Evolutionary conservation across 2,329 filamentous ascomycete species (phyloP).

Genomic region (Phyllosticta paracitricarpa): DNA sequence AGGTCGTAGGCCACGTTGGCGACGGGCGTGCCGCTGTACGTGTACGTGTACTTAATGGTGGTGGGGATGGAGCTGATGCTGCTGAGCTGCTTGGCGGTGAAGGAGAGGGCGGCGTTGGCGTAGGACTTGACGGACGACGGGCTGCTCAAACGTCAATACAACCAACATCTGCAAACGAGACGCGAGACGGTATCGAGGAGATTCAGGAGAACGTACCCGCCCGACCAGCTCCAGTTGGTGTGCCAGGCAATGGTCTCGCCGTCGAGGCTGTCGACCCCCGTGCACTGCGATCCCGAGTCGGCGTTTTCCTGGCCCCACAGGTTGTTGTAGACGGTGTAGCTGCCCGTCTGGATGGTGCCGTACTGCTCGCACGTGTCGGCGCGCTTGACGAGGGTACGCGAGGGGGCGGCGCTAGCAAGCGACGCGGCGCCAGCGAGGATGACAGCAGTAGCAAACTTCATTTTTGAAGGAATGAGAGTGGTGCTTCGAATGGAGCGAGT

Average conservation of each 20-base stretch:
- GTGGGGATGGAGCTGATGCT: slow-evolving; percentile 34
- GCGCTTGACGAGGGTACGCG: slow-evolving; percentile 13
- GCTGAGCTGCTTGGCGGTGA: slow-evolving; percentile 23
- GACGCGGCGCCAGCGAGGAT: slow-evolving; percentile 20
- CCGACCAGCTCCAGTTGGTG: slow-evolving; percentile 34
- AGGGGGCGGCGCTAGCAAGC: slow-evolving; percentile 20
- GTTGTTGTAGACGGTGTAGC: slow-evolving; percentile 30
- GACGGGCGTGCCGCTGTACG: slow-evolving; percentile 34
- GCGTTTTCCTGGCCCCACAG: slow-evolving; percentile 35
- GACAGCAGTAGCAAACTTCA: slow-evolving; percentile 21
- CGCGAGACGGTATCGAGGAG: no score
- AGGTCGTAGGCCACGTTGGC: slow-evolving; percentile 54
- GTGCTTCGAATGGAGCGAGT: neutral
- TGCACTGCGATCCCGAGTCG: slow-evolving; percentile 37
- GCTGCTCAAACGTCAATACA: slow-evolving; percentile 9
- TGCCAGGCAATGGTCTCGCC: slow-evolving; percentile 33
- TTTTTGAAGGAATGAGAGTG: slow-evolving; percentile 9
- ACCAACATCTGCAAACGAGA: no score
- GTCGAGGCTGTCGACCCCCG: slow-evolving; percentile 30
- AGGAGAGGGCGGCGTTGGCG: slow-evolving; percentile 32
- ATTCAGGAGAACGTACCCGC: slow-evolving; percentile 22
- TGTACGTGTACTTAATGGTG: slow-evolving; percentile 41
- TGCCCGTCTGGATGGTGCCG: slow-evolving; percentile 18
- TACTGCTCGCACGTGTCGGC: slow-evolving; percentile 22
- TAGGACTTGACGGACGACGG: slow-evolving; percentile 33